Base-by-base conservation (phyloP, 495 filamentous ascomycete species). In the Lepraria neglecta region DNA sequence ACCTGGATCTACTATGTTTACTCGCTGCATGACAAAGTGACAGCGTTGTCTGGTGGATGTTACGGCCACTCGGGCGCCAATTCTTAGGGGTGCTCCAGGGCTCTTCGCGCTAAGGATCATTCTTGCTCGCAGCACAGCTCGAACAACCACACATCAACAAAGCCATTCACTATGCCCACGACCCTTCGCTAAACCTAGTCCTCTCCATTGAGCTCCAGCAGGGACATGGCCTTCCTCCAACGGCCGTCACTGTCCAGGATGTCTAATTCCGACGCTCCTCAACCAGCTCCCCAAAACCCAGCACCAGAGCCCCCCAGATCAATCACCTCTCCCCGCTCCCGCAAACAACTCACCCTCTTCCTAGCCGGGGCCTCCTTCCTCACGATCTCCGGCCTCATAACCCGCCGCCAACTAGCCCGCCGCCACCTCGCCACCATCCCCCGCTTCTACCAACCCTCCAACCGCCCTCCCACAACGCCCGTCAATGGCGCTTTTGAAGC, bases 291-390 rank as follows among this genome's bases (percentile, higher is more conserved):
- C 31, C 40, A 47, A 28, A 59, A 52, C 24, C 62, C 43, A 52
- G 67, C 40, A 57, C 65, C 40, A 62, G 19, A 51, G 30, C 4
- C 30, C 12, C 21, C 48, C 17, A 11, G 43, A n/a, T 56, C 59
- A 43, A 38, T 53, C 42, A 28, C 60, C 60, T 50, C 63, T 51
- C 56, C 62, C 35, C 65, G 67, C 60, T 63, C 67, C 33, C 65
- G 51, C 50, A 51, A 60, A 19, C 67, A 67, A 62, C 57, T 69
- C 56, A 12, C 52, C 43, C 74, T 92, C 63, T 84, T 90, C 74
- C 74, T 85, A 64, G 84, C 82, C 70, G 91, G 91, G 60, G 78
- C 85, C 24, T 75, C 82, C 65, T 95, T 92, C 73, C 80, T 90
- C 69, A 70, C 77, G 44, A 72, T 91, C 64, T 88, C 89, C 28